A percentile compares a stretch with the other conserved stretches of the same genome.
phyloP scores from a whole-genome alignment of 2,329 filamentous ascomycete species.

The Fusarium staphyleae region DNA sequence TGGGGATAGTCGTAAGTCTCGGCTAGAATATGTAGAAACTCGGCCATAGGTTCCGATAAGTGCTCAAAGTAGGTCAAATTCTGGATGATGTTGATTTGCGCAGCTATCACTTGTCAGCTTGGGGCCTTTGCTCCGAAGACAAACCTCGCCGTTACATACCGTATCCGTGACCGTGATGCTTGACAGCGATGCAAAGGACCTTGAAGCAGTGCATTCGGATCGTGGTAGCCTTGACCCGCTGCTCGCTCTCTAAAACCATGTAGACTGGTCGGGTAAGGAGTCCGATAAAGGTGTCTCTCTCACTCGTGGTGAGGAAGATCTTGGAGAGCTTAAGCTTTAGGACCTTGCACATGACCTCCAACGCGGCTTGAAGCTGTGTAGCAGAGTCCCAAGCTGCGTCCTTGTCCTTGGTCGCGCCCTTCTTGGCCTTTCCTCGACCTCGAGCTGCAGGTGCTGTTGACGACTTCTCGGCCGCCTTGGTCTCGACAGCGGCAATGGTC shows the following conservation, averaged over 20 bases:
- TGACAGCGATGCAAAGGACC: constrained; percentile 93
- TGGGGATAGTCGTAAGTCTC: constrained; percentile 99
- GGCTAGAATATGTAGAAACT: constrained; percentile 93
- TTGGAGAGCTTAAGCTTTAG: constrained; percentile 89
- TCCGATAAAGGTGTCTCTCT: constrained; percentile 92
- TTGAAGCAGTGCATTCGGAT: constrained; percentile 98
- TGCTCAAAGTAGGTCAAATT: constrained; percentile 99
- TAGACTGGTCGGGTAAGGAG: constrained; percentile 93
- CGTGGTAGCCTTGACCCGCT: constrained; percentile 84
- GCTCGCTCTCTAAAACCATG: constrained; percentile 91
- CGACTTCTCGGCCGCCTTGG: constrained; percentile 90
- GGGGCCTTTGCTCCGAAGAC: not conserved
- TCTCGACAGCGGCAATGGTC: constrained; percentile 93
- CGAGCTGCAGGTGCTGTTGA: constrained; percentile 71
- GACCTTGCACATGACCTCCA: constrained; percentile 96
- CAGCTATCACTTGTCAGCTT: constrained; percentile 63
- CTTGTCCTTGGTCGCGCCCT: constrained; percentile 80
- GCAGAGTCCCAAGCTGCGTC: constrained; percentile 89
- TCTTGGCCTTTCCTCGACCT: constrained; percentile 78
- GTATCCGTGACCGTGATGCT: constrained; percentile 96
- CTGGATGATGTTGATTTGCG: constrained; percentile 97
- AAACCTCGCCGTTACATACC: constrained; percentile 58
- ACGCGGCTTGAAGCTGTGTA: constrained; percentile 82
- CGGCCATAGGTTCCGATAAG: constrained; percentile 98
- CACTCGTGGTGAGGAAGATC: constrained; percentile 95